Base-by-base conservation (phyloP, 305 asterid genomes). In the Coffea humblotiana region DNA sequence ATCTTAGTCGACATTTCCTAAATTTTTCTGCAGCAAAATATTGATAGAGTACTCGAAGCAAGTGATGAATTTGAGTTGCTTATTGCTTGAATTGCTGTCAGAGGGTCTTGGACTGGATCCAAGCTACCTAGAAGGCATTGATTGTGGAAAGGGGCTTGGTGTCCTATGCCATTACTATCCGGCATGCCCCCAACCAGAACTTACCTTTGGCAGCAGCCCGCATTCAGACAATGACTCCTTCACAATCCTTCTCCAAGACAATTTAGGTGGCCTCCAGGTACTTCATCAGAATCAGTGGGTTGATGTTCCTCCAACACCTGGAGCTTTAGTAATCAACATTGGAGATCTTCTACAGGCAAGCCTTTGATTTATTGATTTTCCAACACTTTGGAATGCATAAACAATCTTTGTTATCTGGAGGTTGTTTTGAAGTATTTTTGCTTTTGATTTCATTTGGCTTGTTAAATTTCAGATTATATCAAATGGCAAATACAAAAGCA, bases 291-390 rank as follows among this genome's bases (percentile, higher is more conserved):
- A 88, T 45, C 87, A 85, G 2, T 90, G 96, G 94, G 81, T 89
- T 47, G 90, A 91, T 80, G 80, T 88, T 56, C 90, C 91, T 15
- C 92, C 91, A n/a, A 68, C 64, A 0, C 90, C 86, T 0, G 91
- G 90, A 18, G 87, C 90, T 29, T 83, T 90, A 9, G 86, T 92
- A 0, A 81, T 92, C 3, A 92, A 90, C 77, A 75, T 90, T 23
- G 94, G 93, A 21, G 96, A 91, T 80, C 87, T 90, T 76, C 66
- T 90, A 48, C 96, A 89, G 94, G 93, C 79, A 82, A 52, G 84
- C 75, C 4, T 25, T 58, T 2, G 10, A n/a, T 21, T 60, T 19
- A 1, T 3, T 7, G 16, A 12, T 47, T 27, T 51, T 43, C 0
- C 40, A 6, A 37, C 43, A 37, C 5, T 16, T 12, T 29, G 69